A percentile compares a stretch with the other conserved stretches of the same genome.
Conservation (phyloP, 495 filamentous ascomycete genomes). For the Aspergillus funiculosus region DNA sequence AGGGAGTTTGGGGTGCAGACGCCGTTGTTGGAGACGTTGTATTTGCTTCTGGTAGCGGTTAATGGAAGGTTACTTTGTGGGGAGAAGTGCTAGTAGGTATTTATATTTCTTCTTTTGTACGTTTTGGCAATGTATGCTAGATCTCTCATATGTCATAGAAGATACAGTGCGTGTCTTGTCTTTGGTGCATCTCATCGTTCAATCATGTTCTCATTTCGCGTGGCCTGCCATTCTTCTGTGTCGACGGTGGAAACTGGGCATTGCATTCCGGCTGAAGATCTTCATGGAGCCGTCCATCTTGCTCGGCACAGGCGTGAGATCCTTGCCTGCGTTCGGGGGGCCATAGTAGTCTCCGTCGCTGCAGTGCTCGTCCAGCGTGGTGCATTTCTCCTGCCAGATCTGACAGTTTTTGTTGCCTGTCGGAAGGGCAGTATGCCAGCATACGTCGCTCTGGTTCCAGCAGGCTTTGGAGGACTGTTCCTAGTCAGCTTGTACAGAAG, state of each 20-base stretch:
- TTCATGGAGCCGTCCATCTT: slow-evolving; percentile 1
- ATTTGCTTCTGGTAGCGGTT: slow-evolving; percentile 37
- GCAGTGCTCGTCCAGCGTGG: slow-evolving; percentile 45
- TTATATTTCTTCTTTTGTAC: too few species aligned
- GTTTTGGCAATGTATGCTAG: too few species aligned
- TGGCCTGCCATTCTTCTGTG: too few species aligned
- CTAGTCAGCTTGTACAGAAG: neutral
- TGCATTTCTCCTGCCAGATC: slow-evolving; percentile 56
- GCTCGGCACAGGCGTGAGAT: slow-evolving; percentile 31
- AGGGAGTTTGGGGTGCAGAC: slow-evolving; percentile 43
- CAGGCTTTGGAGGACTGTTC: slow-evolving; percentile 41
- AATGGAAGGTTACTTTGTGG: slow-evolving; percentile 17
- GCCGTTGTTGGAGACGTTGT: slow-evolving; percentile 44
- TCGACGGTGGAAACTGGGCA: too few species aligned
- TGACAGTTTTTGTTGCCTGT: slow-evolving; percentile 54
- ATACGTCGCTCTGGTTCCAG: slow-evolving; percentile 50
- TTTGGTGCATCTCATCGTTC: too few species aligned
- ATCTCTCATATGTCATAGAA: too few species aligned
- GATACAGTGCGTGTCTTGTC: too few species aligned
- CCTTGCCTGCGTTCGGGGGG: slow-evolving; percentile 51
- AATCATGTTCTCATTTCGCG: too few species aligned
- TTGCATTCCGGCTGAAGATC: too few species aligned
- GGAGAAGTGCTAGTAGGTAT: neutral
- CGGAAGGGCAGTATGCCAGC: slow-evolving; percentile 52
- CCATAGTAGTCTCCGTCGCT: slow-evolving; percentile 44